Conservation (phyloP, 169 alveolate genomes). For the Perkinsus olseni region DNA sequence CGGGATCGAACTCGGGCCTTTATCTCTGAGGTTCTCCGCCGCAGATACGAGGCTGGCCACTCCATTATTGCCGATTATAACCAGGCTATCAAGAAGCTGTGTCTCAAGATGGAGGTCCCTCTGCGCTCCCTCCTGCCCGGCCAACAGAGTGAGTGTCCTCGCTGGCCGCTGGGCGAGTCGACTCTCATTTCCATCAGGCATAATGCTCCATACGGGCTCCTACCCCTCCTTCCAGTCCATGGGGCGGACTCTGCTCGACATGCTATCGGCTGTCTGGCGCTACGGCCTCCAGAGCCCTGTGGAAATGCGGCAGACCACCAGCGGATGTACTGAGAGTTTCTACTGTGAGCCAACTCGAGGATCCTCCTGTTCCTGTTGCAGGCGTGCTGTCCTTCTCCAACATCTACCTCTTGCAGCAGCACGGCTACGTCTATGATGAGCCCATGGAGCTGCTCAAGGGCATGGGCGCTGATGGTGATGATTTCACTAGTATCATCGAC, state of each 20-base stretch:
- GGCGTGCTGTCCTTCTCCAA: background rate
- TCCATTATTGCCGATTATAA: background rate
- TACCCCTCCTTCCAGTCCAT: background rate
- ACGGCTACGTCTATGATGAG: background rate
- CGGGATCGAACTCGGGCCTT: background rate
- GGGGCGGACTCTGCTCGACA: background rate
- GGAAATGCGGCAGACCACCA: background rate
- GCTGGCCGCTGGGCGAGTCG: background rate
- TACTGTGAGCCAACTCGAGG: too few species aligned
- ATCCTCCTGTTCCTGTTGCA: background rate
- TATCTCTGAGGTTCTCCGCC: background rate
- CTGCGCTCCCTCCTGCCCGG: background rate
- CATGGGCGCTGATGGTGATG: background rate
- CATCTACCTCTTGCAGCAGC: background rate
- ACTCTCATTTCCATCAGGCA: background rate
- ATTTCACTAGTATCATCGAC: background rate
- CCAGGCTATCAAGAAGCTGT: background rate
- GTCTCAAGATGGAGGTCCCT: background rate
- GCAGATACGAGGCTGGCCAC: background rate
- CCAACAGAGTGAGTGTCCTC: background rate
- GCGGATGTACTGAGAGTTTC: background rate
- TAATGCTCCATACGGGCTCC: background rate
- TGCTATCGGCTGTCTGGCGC: background rate
- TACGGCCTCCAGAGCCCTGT: background rate
- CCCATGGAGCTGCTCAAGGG: background rate